Base-by-base conservation (phyloP, 192 early-diverging fungal species). In the Podochytrium sp. region DNA sequence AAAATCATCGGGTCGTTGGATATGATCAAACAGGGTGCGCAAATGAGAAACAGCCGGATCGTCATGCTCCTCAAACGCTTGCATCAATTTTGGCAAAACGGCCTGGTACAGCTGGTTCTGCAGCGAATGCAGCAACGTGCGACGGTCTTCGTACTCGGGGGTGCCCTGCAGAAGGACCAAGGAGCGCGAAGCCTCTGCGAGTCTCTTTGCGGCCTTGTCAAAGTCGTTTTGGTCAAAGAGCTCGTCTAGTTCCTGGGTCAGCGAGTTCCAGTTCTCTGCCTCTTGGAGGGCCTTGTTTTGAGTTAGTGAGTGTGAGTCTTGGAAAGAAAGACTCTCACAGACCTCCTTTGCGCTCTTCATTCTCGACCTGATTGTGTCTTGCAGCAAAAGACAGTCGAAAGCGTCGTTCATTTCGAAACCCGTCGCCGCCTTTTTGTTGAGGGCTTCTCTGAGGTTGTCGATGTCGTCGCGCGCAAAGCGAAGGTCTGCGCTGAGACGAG, bases 191-290 rank as follows among this genome's bases (percentile, higher is more conserved):
- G 92, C 92, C 43, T 90, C 90, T 16, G 84, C 77, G 39, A 94
- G 79, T 33, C 90, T 73, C 3, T 65, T 42, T 0, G 86, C 87
- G 14, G 91, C 92, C 37, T 81, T 84, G 25, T 83, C 79, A 77
- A 81, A 90, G 70, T 93, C 92, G 1, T 80, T 73, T 0, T 86
- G 79, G 2, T 79, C 83, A 64, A 94, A 85, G n/a, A 91, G 83
- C 2, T 80, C 81, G 29, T 88, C 80, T 61, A 92, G 88, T 68
- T 94, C 92, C 0, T 81, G 68, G 30, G 89, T 84, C 40, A 94
- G 84, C 34, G 90, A 90, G 34, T 73, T 88, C 93, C 93, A 94
- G 76, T 90, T 92, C 56, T 94, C 92, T 0, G 92, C 87, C 63
- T 94, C 92, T 58, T 84, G 81, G 0, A 95, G 73, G 1, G 86